phyloP scores from a whole-genome alignment of 495 filamentous ascomycete species.

The Beverwykella pulmonaria region DNA sequence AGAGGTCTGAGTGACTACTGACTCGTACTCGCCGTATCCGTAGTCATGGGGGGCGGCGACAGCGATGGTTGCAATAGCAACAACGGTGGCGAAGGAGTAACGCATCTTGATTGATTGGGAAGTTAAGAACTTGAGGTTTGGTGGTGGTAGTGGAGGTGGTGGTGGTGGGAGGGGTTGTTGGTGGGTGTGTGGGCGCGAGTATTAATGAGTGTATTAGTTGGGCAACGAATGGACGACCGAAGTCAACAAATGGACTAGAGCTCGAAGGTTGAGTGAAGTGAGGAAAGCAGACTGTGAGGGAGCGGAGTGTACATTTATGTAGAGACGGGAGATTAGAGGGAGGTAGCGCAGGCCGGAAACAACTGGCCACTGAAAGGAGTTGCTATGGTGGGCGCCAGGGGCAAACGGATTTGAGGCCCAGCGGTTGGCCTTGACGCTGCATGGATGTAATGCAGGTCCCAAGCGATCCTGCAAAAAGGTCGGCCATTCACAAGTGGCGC shows the following conservation, averaged over 20 bases:
- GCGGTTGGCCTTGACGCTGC: constrained; percentile 15
- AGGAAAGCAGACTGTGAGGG: constrained; percentile 6
- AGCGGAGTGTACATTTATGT: constrained; percentile 21
- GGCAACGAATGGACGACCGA: constrained; percentile 41
- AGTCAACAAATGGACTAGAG: constrained; percentile 29
- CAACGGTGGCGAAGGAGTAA: constrained; percentile 21
- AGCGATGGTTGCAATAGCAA: constrained; percentile 25
- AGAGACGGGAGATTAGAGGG: constrained; percentile 33
- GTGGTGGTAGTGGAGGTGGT: constrained; percentile 17
- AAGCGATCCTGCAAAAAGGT: constrained; percentile 27
- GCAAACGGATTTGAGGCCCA: constrained; percentile 5
- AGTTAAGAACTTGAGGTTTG: neutral
- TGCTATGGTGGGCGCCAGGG: constrained; percentile 15
- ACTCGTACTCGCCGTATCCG: constrained; percentile 6
- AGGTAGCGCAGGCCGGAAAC: constrained; percentile 37
- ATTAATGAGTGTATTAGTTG: constrained; percentile 36
- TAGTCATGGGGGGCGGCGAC: constrained; percentile 24
- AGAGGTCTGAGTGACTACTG: neutral
- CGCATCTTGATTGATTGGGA: constrained; percentile 37
- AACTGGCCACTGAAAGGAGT: constrained; percentile 26
- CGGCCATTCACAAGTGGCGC: constrained; percentile 21
- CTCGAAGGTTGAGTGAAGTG: constrained; percentile 33
- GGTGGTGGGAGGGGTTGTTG: neutral
- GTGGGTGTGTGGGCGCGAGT: constrained; percentile 4
- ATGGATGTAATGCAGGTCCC: constrained; percentile 32